These are phyloP conservation scores for Mycena crocata DNA, from an alignment of 768 basidiomycete genomes.

Conservation along the genomic window DNA sequence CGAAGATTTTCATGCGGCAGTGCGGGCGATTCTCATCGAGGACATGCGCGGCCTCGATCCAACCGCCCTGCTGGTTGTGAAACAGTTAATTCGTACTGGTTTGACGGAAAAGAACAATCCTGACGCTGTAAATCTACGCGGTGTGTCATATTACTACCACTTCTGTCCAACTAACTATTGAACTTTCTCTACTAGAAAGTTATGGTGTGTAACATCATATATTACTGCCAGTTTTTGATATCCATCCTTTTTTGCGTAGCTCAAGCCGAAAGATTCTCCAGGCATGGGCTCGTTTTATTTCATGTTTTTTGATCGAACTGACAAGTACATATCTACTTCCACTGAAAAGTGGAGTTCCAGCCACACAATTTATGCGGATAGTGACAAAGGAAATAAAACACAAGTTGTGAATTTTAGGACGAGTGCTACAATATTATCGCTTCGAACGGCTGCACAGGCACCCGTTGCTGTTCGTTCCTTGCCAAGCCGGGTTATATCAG, in stretches of 20 bases:
- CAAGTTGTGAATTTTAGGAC: neutral
- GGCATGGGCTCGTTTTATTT: too few species aligned
- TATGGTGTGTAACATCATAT: slow-evolving; percentile 54
- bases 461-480: too few species aligned
- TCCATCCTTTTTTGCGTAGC: slow-evolving; percentile 54
- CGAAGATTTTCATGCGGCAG: slow-evolving; percentile 64
- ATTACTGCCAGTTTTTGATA: too few species aligned
- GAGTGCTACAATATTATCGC: neutral
- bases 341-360: slow-evolving; percentile 68
- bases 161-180: too few species aligned
- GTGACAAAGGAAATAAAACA: slow-evolving; percentile 74
- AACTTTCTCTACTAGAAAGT: too few species aligned
- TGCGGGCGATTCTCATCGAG: slow-evolving; percentile 60
- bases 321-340: neutral
- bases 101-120: slow-evolving; percentile 72
- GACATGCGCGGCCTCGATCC: slow-evolving; percentile 71
- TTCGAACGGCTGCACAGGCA: neutral
- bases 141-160: too few species aligned
- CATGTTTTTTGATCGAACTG: too few species aligned
- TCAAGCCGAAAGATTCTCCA: slow-evolving; percentile 73
- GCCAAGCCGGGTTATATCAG: neutral
- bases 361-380: slow-evolving; percentile 64
- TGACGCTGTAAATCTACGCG: slow-evolving; percentile 73
- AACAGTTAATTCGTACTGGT: slow-evolving; percentile 64
- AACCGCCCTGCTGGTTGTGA: slow-evolving; percentile 63